These are phyloP conservation scores for Populus alba DNA, from an alignment of 345 rosid species.

Conservation along the genomic window DNA sequence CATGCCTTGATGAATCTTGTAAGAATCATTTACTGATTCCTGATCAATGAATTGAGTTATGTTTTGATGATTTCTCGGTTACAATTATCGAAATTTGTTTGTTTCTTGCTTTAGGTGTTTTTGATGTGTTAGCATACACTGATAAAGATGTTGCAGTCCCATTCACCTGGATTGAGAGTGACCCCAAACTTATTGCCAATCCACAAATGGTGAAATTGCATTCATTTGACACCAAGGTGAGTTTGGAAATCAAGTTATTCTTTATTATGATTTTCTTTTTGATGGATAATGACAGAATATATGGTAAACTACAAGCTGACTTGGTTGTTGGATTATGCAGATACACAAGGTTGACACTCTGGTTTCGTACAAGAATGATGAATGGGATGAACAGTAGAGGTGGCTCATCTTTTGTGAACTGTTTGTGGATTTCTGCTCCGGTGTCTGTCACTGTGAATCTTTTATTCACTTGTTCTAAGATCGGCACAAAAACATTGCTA, in stretches of 20 bases:
- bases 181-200: conserved; percentile 88
- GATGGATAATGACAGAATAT: background rate
- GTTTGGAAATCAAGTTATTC: background rate
- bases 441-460: conserved; percentile 40
- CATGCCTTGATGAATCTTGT: conserved; percentile 96
- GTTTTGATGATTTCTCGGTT: background rate
- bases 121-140: conserved; percentile 91
- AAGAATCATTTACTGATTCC: conserved; percentile 17
- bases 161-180: conserved; percentile 94
- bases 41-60: background rate
- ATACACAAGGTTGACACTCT: conserved; percentile 96
- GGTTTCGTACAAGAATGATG: conserved; percentile 92
- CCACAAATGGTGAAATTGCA: conserved; percentile 99
- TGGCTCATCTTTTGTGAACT: background rate
- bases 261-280: background rate
- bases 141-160: conserved; percentile 89
- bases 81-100: background rate
- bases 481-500: background rate
- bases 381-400: conserved; percentile 77
- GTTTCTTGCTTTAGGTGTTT: conserved; percentile 57
- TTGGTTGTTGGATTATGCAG: conserved; percentile 35
- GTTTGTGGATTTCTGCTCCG: background rate
- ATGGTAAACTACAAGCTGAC: background rate
- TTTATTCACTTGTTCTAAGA: conserved; percentile 45
- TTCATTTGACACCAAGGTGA: conserved; percentile 89